Evolutionary conservation across 1,284 basidiomycete genomes (phyloP), one percentile per base, ranked within the genome.

Genomic region (Kalmanozyma brasiliensis): DNA sequence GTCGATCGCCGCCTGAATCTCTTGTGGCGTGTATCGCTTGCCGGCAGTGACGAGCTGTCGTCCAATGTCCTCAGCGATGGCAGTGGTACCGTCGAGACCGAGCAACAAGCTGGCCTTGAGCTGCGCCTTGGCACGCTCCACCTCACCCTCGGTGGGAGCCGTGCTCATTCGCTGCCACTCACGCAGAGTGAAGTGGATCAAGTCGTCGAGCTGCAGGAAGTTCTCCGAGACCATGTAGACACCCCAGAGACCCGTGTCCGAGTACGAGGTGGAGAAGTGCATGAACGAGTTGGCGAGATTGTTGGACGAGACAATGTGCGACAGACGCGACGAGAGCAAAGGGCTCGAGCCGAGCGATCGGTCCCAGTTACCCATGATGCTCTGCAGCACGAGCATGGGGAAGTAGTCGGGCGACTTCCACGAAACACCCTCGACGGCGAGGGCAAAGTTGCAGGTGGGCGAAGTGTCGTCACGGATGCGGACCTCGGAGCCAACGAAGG

Each of bases 191-290:
- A 97, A 94, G 86, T 98, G 95, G 57, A 89, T 84, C 67, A 97
- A 85, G 83, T 99, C 96, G 82, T 99, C 95, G 57, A 98, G 86
- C 85, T 95, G 94, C 22, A 65, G 77, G 65, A 85, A 81, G 86
- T 97, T 97, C 87, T 98, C 96, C 24, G 92, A 90, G 23, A 83
- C 82, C 58, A 97, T 85, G 87, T 98, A 98, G 85, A 97, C 93
- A 80, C 96, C 96, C 96, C 96, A 98, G 42, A 99, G 89, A 80
- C 95, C 96, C 17, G 94, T 98, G 85, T 98, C 96, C 16, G 94
- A 94, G 87, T 99, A 99, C n/a, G 92, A 94, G 11, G 96, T 98
- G 36, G 93, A 96, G 89, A 98, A 99, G 69, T 92, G 93, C 93
- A 98, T 96, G 90, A 92, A 98, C 74, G 91, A 94, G 87, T 98